A percentile compares a stretch with the other conserved stretches of the same genome.
phyloP scores from a whole-genome alignment of 2,329 filamentous ascomycete genomes.

The Zymoseptoria pseudotritici region DNA sequence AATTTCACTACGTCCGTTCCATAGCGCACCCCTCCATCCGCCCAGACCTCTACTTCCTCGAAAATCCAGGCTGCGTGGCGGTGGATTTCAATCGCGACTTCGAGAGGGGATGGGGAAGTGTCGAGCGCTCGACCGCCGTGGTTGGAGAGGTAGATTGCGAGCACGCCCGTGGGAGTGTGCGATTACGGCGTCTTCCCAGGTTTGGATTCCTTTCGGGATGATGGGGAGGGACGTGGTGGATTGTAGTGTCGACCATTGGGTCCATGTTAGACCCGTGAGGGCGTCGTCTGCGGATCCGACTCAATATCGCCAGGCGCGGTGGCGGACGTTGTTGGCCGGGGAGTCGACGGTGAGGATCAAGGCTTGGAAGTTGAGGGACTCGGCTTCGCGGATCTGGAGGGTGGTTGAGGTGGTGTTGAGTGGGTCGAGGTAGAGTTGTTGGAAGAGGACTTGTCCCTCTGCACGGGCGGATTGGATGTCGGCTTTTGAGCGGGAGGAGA shows the following conservation, averaged over 20 bases:
- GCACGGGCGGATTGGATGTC: slow-evolving; percentile 26
- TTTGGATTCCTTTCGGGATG: slow-evolving; percentile 8
- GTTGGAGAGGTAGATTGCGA: slow-evolving; percentile 36
- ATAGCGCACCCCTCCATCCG: slow-evolving; percentile 34
- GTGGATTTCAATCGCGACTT: slow-evolving; percentile 70
- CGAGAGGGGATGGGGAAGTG: slow-evolving; percentile 58
- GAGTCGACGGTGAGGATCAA: slow-evolving; percentile 37
- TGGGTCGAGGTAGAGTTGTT: slow-evolving; percentile 33
- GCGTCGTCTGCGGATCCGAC: slow-evolving; percentile 3
- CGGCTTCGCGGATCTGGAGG: slow-evolving; percentile 15
- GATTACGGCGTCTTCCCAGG: slow-evolving; percentile 27
- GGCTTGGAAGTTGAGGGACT: slow-evolving; percentile 33
- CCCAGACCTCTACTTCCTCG: slow-evolving; percentile 33
- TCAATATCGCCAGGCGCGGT: slow-evolving; percentile 5
- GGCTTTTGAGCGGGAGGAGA: slow-evolving; percentile 26
- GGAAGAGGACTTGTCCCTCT: slow-evolving; percentile 31
- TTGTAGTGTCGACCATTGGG: slow-evolving; percentile 4
- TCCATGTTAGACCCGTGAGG: slow-evolving; percentile 9
- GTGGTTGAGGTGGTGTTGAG: slow-evolving; percentile 24
- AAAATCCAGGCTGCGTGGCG: slow-evolving; percentile 40
- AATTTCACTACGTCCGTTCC: slow-evolving; percentile 32
- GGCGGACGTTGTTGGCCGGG: slow-evolving; percentile 25
- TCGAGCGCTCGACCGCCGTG: slow-evolving; percentile 37
- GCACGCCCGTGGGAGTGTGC: slow-evolving; percentile 32
- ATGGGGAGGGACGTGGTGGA: slow-evolving; percentile 13